Percentiles rank a stretch among this genome's conserved stretches.
Evolutionary conservation across 768 basidiomycete species (phyloP).

Genomic region (Calocybe gangraenosa): DNA sequence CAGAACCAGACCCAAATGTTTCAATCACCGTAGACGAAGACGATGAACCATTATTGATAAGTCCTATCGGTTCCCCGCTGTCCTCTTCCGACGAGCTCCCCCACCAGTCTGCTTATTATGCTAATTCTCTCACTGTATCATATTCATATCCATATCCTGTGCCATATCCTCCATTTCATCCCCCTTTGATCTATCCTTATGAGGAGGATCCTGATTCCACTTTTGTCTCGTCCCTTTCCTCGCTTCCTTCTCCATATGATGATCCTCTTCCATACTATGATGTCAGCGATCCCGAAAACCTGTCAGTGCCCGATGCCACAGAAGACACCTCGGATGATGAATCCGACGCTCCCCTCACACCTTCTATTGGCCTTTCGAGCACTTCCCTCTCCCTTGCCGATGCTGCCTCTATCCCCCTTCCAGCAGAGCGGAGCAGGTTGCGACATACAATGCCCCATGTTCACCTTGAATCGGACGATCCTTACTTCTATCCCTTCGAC

Average conservation of each 20-base stretch:
- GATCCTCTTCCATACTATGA: slow-evolving; percentile 63
- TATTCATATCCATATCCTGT: slow-evolving; percentile 52
- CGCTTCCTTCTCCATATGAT: slow-evolving; percentile 40
- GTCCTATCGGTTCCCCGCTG: slow-evolving; percentile 65
- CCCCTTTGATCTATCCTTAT: slow-evolving; percentile 52
- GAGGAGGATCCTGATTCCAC: slow-evolving; percentile 35
- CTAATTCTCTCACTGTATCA: slow-evolving; percentile 41
- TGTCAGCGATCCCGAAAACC: slow-evolving; percentile 61
- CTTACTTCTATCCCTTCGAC: slow-evolving; percentile 62
- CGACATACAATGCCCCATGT: slow-evolving; percentile 51
- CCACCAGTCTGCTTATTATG: slow-evolving; percentile 43
- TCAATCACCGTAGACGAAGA: slow-evolving; percentile 56
- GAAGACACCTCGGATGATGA: slow-evolving; percentile 86
- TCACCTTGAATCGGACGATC: slow-evolving; percentile 57
- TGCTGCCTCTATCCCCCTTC: slow-evolving; percentile 46
- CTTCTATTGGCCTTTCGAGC: slow-evolving; percentile 54
- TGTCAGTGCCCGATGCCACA: slow-evolving; percentile 74
- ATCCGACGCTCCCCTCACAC: slow-evolving; percentile 57
- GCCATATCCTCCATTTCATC: slow-evolving; percentile 59
- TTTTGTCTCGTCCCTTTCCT: slow-evolving; percentile 43
- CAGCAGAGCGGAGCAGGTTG: slow-evolving; percentile 44
- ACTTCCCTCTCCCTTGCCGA: slow-evolving; percentile 51
- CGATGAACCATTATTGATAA: slow-evolving; percentile 59
- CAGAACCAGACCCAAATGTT: slow-evolving; percentile 40
- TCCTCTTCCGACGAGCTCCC: slow-evolving; percentile 76